These are phyloP conservation scores for Nissolia schottii DNA, from an alignment of 306 rosid genomes.

Conservation along the genomic window DNA sequence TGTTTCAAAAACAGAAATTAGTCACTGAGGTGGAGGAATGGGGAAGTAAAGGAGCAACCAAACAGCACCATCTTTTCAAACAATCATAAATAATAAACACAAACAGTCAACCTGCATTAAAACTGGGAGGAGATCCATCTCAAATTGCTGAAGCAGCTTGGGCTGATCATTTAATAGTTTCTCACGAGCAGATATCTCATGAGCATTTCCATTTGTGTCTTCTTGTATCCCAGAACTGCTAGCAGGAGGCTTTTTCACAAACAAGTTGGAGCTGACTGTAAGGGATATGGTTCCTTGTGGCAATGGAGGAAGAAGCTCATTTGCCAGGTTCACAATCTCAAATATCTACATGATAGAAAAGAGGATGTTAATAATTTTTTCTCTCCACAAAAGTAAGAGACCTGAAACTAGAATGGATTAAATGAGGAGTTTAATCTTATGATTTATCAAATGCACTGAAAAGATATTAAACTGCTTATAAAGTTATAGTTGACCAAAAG, in stretches of 20 bases:
- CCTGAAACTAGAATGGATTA: neutral
- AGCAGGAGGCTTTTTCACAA: slow-evolving; percentile 61
- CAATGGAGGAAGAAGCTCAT: slow-evolving; percentile 89
- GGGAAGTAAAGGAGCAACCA: neutral
- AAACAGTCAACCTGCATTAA: slow-evolving; percentile 51
- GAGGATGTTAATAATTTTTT: neutral
- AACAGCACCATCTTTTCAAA: neutral
- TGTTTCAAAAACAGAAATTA: slow-evolving; percentile 29
- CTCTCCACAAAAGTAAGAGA: neutral
- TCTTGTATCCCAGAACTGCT: slow-evolving; percentile 69
- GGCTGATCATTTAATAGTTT: slow-evolving; percentile 79
- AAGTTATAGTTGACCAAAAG: neutral
- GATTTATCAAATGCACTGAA: neutral
- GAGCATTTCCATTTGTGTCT: slow-evolving; percentile 49
- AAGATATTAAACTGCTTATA: neutral
- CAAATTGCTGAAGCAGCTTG: slow-evolving; percentile 82
- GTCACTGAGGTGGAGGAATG: neutral
- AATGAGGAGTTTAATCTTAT: neutral
- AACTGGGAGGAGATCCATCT: slow-evolving; percentile 84
- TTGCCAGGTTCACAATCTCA: slow-evolving; percentile 89
- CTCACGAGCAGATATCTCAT: slow-evolving; percentile 75
- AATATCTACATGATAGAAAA: slow-evolving; percentile 48
- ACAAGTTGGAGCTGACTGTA: slow-evolving; percentile 58
- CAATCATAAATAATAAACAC: neutral
- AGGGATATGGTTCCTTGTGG: slow-evolving; percentile 84